Evolutionary conservation across 1,284 basidiomycete species (phyloP), one percentile per base, ranked within the genome.

Genomic region (Malassezia obtusa): DNA sequence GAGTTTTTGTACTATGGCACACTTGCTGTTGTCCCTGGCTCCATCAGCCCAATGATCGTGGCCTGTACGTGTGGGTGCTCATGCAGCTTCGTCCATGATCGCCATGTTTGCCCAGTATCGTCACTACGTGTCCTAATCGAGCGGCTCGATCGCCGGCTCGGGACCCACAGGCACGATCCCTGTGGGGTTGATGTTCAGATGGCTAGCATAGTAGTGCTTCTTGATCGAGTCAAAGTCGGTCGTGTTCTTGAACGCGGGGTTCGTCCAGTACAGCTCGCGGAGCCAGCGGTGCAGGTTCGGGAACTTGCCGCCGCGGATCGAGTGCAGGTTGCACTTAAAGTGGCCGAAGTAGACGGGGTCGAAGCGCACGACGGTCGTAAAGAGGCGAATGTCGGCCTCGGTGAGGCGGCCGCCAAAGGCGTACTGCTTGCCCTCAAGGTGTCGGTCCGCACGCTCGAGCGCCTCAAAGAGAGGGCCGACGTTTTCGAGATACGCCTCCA

Each of bases 221-320:
- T 76, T 76, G 71, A 77, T 77, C 49, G 69, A 66, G 71, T 78
- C 82, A 75, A 95, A 94, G 74, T 89, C 79, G 50, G 89, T 92
- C 19, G 84, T 85, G 31, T 83, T 81, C 75, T 85, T 84, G 83
- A 98, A 98, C 1, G 87, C 88, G 0, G 83, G 77, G 63, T 84
- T 78, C 62, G 85, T 86, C 90, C 89, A 95, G 78, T 96, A 96
- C 33, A 95, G 77, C 67, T 85, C 83, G 74, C 84, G 84, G 76
- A 88, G 73, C 89, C 89, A 77, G 31, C 49, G 52, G 52, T 72
- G 60, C 48, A 72, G 58, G 19, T 54, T 40, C 10, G 71, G 71
- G 50, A 62, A 69, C 1, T 17, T 33, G 21, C 60, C 67, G 26
- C 57, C 55, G 10, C 70, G 58, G 41, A 72, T 72, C 40, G 59